Conservation (phyloP, 495 filamentous ascomycete genomes). For the Penicillium steckii region DNA sequence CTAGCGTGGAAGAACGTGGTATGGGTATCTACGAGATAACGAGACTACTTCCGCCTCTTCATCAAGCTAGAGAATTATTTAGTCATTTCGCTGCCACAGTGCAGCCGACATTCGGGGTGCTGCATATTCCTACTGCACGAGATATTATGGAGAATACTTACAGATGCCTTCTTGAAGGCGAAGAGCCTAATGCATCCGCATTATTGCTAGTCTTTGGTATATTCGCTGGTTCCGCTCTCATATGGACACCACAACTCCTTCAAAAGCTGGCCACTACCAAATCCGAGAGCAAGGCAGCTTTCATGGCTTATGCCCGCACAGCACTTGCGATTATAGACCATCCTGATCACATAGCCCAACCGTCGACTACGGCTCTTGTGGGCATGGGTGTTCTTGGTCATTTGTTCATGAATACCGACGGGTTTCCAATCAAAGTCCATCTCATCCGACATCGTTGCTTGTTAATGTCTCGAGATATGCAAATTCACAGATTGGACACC, state of each 20-base stretch:
- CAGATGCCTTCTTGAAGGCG: constrained; percentile 16
- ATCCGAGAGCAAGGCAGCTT: constrained; percentile 19
- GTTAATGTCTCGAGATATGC: constrained; percentile 25
- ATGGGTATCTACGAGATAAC: constrained; percentile 6
- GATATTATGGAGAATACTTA: constrained; percentile 23
- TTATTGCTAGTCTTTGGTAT: constrained; percentile 25
- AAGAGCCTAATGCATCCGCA: constrained; percentile 8
- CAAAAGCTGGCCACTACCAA: constrained; percentile 19
- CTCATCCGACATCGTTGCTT: constrained; percentile 21
- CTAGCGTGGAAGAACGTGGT: neutral
- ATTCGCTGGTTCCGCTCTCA: constrained; percentile 24
- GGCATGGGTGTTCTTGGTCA: constrained; percentile 20
- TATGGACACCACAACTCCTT: constrained; percentile 22
- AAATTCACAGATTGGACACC: constrained; percentile 29
- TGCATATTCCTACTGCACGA: constrained; percentile 28
- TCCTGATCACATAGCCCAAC: constrained; percentile 4
- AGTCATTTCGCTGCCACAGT: constrained; percentile 21
- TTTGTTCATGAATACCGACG: constrained; percentile 22
- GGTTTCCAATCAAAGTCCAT: constrained; percentile 18
- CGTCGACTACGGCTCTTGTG: constrained; percentile 26
- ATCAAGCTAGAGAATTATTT: constrained; percentile 23
- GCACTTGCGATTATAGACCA: constrained; percentile 25
- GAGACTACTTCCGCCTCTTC: constrained; percentile 21
- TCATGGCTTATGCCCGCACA: constrained; percentile 17
- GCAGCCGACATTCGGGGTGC: constrained; percentile 22